Conservation (phyloP, 345 rosid genomes). For the Lepidium aucheri region DNA sequence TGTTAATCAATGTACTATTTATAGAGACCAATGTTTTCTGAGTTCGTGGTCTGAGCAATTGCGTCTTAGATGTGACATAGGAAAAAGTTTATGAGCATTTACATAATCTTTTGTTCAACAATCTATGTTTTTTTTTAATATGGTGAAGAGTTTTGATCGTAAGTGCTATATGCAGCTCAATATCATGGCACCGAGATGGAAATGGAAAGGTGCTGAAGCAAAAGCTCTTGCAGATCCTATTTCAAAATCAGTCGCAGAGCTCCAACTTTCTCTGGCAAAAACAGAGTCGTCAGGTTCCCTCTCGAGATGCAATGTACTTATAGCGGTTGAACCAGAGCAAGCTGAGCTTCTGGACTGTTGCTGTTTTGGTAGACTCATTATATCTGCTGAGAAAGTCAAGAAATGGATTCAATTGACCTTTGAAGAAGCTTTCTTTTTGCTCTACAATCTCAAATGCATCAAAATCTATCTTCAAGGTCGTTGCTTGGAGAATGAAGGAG, state of each 20-base stretch:
- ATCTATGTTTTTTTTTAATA: neutral
- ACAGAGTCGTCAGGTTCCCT: conserved; percentile 38
- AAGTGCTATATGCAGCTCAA: neutral
- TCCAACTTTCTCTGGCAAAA: conserved; percentile 43
- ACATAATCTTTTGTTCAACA: neutral
- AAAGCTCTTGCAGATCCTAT: conserved; percentile 71
- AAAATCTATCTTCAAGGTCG: conserved; percentile 32
- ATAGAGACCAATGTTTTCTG: no score
- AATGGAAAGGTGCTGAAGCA: conserved; percentile 62
- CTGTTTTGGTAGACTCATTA: conserved; percentile 56
- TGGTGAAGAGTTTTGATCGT: conserved; percentile 1
- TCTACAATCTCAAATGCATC: conserved; percentile 54
- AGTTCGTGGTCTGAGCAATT: no score
- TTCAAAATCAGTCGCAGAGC: conserved; percentile 48
- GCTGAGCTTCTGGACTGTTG: conserved; percentile 54
- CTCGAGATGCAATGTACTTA: conserved; percentile 44
- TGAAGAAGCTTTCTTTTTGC: conserved; percentile 79
- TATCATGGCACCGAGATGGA: conserved; percentile 79
- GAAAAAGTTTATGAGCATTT: neutral
- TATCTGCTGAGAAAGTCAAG: conserved; percentile 53
- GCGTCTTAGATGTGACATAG: no score
- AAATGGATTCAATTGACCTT: conserved; percentile 61
- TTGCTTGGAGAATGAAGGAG: conserved; percentile 26
- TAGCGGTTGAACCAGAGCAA: conserved; percentile 43
- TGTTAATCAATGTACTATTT: no score